phyloP scores from a whole-genome alignment of 2,329 filamentous ascomycete species.

The Tolypocladium pustulatum region DNA sequence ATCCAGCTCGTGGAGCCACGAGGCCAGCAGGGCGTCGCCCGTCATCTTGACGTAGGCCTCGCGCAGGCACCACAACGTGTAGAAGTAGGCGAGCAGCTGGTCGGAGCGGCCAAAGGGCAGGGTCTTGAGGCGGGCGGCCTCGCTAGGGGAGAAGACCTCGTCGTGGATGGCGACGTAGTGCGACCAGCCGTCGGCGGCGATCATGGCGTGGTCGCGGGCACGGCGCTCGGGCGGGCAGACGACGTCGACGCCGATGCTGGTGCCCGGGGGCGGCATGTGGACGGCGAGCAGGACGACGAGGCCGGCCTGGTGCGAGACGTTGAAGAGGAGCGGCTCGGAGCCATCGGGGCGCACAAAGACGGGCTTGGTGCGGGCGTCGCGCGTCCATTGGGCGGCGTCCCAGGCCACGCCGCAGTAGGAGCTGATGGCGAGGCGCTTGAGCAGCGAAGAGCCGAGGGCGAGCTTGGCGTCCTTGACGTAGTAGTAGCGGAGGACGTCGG shows the following conservation, averaged over 20 bases:
- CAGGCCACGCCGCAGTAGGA: conserved; percentile 39
- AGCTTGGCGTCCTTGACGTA: conserved; percentile 65
- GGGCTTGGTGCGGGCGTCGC: conserved; percentile 45
- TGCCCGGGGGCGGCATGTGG: conserved; percentile 16
- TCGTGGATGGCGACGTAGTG: conserved; percentile 62
- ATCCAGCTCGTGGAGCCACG: conserved; percentile 61
- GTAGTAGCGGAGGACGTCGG: conserved; percentile 49
- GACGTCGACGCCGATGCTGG: conserved; percentile 61
- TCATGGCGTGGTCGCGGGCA: conserved; percentile 46
- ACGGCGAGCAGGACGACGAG: conserved; percentile 58
- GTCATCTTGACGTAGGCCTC: conserved; percentile 79
- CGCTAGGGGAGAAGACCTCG: conserved; percentile 55
- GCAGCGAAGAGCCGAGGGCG: conserved; percentile 58
- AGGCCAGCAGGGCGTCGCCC: conserved; percentile 64
- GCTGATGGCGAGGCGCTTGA: conserved; percentile 49
- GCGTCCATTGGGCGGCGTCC: conserved; percentile 44
- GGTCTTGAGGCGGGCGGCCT: conserved; percentile 51
- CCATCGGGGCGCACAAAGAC: conserved; percentile 38
- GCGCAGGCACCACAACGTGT: conserved; percentile 68
- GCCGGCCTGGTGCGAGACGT: conserved; percentile 69
- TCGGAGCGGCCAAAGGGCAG: conserved; percentile 28
- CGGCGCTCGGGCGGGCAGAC: conserved; percentile 64
- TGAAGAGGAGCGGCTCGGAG: conserved; percentile 50
- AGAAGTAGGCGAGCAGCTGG: conserved; percentile 58
- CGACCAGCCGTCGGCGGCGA: conserved; percentile 49